These are phyloP conservation scores for Chromera velia DNA, from an alignment of 73 alveolate species.

Conservation along the genomic window DNA sequence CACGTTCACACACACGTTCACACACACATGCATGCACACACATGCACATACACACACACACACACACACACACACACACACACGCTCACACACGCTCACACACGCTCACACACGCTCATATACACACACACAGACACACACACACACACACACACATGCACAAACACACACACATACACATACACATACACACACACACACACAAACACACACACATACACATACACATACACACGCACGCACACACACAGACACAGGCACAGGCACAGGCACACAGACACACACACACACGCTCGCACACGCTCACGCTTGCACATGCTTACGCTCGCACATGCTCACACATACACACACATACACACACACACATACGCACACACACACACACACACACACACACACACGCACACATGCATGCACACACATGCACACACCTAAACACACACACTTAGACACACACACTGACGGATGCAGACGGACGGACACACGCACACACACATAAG, in stretches of 20 bases:
- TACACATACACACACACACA: no score
- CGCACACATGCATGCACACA: neutral
- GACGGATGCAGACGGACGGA: neutral
- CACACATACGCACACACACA: neutral
- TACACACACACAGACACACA: neutral
- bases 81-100: no score
- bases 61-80: neutral
- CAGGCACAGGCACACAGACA: neutral
- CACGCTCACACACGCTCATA: no score
- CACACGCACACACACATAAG: neutral
- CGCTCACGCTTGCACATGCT: neutral
- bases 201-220: no score
- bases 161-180: no score
- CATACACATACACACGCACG: neutral
- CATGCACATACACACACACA: neutral
- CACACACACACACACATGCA: neutral
- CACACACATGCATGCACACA: neutral
- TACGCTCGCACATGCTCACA: neutral
- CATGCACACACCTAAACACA: neutral
- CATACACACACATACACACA: neutral
- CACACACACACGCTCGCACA: neutral
- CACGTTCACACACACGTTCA: no score
- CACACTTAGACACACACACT: neutral
- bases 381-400: neutral
- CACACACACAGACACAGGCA: neutral